phyloP scores from a whole-genome alignment of 805 yeast species.

The Lachancea nothofagi region DNA sequence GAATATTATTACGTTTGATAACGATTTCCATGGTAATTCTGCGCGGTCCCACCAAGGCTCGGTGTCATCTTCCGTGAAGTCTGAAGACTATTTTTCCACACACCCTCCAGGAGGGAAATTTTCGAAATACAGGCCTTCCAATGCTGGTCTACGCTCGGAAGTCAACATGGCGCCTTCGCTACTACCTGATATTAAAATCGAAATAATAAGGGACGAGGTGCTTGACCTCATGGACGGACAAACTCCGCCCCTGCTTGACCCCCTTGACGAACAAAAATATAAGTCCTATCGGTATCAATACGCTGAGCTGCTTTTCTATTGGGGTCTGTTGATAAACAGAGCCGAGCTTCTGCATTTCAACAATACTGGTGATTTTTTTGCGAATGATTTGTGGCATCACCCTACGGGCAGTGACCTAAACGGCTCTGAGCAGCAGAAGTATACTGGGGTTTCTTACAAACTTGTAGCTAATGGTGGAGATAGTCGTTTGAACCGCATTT shows the following conservation, averaged over 20 bases:
- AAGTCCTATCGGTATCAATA: constrained; percentile 56
- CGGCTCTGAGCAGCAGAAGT: background rate
- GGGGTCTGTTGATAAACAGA: constrained; percentile 82
- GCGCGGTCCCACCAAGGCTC: constrained; percentile 1
- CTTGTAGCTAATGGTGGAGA: background rate
- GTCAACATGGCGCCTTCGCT: constrained; percentile 1
- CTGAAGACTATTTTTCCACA: constrained; percentile 26
- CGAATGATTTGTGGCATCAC: background rate
- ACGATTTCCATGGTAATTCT: background rate
- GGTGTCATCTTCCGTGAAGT: constrained; percentile 16
- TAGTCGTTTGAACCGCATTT: constrained; percentile 35
- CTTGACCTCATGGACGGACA: constrained; percentile 18
- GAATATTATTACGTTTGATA: constrained; percentile 8
- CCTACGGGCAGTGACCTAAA: constrained; percentile 2
- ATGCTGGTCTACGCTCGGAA: background rate
- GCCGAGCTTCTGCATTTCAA: constrained; percentile 61
- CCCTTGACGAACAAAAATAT: constrained; percentile 25
- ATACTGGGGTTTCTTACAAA: constrained; percentile 5
- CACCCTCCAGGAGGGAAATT: constrained; percentile 3
- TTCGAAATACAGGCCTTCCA: background rate
- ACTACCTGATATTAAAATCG: constrained; percentile 24
- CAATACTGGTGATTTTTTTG: background rate
- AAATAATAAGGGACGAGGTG: constrained; percentile 26
- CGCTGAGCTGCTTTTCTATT: constrained; percentile 66
- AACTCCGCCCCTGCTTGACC: constrained; percentile 21